Conservation (phyloP, 768 basidiomycete genomes). For the Tubosaeta brunneosetosa region DNA sequence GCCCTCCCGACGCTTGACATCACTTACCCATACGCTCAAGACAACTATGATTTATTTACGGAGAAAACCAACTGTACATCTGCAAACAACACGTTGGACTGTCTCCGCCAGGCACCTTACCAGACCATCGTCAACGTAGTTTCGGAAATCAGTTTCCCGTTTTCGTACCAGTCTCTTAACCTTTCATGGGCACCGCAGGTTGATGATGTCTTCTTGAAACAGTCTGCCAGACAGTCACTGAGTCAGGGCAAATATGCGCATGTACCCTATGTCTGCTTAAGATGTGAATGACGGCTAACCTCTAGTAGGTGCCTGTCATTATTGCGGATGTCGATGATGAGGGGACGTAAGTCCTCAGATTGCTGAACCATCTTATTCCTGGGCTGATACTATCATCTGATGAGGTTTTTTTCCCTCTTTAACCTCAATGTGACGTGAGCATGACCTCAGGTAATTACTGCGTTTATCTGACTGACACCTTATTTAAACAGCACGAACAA, state of each 20-base stretch:
- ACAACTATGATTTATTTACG: slow-evolving; percentile 17
- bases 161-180: slow-evolving; percentile 13
- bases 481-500: neutral
- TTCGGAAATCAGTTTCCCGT: neutral
- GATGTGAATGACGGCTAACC: neutral
- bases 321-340: slow-evolving; percentile 37
- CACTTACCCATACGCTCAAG: slow-evolving; percentile 1
- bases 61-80: slow-evolving; percentile 8
- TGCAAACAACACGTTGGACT: slow-evolving; percentile 10
- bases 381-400: neutral
- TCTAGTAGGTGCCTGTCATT: slow-evolving; percentile 23
- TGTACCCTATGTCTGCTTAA: neutral
- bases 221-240: slow-evolving; percentile 16
- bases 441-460: no score
- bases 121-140: slow-evolving; percentile 8
- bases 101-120: slow-evolving; percentile 16
- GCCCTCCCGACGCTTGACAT: slow-evolving; percentile 4
- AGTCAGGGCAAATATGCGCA: neutral
- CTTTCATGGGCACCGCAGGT: slow-evolving; percentile 10
- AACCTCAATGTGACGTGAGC: slow-evolving; percentile 16
- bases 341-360: slow-evolving; percentile 32
- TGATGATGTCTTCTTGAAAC: slow-evolving; percentile 27
- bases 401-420: neutral
- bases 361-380: neutral
- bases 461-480: neutral